Conservation (phyloP, 83 land plant species). For the Larix sibirica region DNA sequence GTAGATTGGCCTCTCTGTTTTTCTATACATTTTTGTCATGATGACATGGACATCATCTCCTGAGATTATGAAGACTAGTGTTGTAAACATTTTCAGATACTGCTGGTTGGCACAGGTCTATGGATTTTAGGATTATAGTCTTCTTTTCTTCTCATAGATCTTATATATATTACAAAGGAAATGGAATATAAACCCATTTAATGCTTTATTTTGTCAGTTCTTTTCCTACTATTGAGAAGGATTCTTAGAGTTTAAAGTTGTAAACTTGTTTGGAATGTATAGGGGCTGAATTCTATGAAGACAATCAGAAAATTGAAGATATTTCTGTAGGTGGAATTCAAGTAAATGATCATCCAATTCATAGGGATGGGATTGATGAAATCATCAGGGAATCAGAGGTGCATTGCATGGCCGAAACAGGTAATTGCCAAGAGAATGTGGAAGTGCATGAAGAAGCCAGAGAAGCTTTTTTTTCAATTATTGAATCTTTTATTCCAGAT, state of each 20-base stretch:
- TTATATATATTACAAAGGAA: not conserved
- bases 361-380: not conserved
- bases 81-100: not conserved
- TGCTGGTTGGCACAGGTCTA: not conserved
- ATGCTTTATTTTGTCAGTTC: not conserved
- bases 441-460: not conserved
- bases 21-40: no score
- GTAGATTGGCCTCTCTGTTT: no score
- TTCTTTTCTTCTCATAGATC: not conserved
- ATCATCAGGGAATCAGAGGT: not conserved
- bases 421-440: not conserved
- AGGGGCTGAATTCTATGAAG: not conserved
- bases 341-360: not conserved
- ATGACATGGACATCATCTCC: not conserved
- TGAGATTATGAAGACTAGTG: not conserved
- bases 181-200: not conserved
- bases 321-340: not conserved
- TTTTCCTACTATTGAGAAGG: not conserved
- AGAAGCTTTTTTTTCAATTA: not conserved
- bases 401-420: not conserved
- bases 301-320: not conserved
- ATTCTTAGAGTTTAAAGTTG: not conserved
- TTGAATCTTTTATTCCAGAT: not conserved
- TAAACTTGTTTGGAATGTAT: not conserved
- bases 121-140: not conserved